These are phyloP conservation scores for Mikania micrantha DNA, from an alignment of 129 eudicot species.

Conservation along the genomic window DNA sequence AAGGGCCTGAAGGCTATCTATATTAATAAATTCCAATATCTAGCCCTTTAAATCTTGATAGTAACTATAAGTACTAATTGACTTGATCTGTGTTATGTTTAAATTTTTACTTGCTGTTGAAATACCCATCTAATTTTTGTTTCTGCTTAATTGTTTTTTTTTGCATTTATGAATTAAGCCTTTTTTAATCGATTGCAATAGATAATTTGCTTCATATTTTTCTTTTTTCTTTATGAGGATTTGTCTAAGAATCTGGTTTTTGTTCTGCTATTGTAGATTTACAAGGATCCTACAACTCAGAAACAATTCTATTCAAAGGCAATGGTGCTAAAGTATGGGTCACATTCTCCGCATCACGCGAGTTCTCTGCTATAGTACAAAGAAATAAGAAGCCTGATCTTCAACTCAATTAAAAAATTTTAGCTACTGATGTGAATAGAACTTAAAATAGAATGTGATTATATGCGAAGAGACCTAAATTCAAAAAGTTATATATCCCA, in stretches of 20 bases:
- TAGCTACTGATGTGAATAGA: too few relatives aligned
- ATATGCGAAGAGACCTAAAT: too few relatives aligned
- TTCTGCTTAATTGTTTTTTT: constrained; percentile 9
- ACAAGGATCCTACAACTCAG: constrained; percentile 31
- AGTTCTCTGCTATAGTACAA: too few relatives aligned
- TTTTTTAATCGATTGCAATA: neutral
- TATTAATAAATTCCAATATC: too few relatives aligned
- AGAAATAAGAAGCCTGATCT: too few relatives aligned
- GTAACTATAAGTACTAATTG: neutral
- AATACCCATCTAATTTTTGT: neutral
- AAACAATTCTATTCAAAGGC: constrained; percentile 47
- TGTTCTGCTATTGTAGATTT: constrained; percentile 25
- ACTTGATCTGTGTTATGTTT: neutral
- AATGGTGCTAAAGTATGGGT: constrained; percentile 30
- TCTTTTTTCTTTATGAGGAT: neutral
- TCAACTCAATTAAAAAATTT: too few relatives aligned
- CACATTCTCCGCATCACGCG: too few relatives aligned
- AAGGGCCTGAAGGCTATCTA: too few relatives aligned
- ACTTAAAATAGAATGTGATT: too few relatives aligned
- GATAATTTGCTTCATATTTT: neutral
- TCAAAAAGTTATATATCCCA: too few relatives aligned
- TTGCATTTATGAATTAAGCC: constrained; percentile 26
- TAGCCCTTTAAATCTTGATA: too few relatives aligned
- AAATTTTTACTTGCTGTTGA: neutral
- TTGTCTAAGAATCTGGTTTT: neutral